Conservation (phyloP, 2,329 filamentous ascomycete species). For the Aspergillus sp. region DNA sequence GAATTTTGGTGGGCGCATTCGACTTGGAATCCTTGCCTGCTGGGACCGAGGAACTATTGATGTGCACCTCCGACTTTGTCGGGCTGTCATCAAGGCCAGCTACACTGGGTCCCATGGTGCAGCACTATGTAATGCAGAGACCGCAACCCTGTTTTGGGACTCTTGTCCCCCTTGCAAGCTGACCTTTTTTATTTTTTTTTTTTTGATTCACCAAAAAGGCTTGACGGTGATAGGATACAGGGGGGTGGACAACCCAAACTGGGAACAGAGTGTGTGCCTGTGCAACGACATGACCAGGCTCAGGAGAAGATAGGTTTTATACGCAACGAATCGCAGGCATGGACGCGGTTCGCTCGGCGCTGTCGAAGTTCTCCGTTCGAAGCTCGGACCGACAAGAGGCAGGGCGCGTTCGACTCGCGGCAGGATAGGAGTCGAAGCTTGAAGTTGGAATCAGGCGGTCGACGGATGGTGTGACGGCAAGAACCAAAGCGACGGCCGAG, state of each 20-base stretch:
- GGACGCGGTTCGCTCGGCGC: constrained; percentile 8
- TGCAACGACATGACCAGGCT: constrained; percentile 32
- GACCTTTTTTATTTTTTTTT: constrained; percentile 3
- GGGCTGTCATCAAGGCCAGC: constrained; percentile 5
- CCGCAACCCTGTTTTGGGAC: neutral
- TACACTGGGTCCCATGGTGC: constrained; percentile 6
- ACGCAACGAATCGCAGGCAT: constrained; percentile 10
- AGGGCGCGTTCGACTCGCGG: neutral
- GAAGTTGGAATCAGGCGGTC: neutral
- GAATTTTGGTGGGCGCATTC: constrained; percentile 18
- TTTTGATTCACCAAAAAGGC: neutral
- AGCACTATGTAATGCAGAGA: constrained; percentile 1
- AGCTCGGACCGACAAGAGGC: constrained; percentile 2
- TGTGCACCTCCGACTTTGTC: constrained; percentile 15
- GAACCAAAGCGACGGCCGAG: neutral
- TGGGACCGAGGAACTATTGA: constrained; percentile 7
- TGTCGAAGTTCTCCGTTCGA: constrained; percentile 9
- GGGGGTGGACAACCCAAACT: constrained; percentile 24
- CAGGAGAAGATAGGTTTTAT: constrained; percentile 7
- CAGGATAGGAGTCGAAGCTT: neutral
- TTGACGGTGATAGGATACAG: constrained; percentile 15
- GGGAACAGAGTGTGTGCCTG: constrained; percentile 26
- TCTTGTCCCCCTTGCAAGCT: constrained; percentile 1
- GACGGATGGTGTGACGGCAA: neutral
- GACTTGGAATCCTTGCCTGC: constrained; percentile 15